phyloP scores from a whole-genome alignment of 768 basidiomycete genomes.

The Rhizopogon vulgaris region DNA sequence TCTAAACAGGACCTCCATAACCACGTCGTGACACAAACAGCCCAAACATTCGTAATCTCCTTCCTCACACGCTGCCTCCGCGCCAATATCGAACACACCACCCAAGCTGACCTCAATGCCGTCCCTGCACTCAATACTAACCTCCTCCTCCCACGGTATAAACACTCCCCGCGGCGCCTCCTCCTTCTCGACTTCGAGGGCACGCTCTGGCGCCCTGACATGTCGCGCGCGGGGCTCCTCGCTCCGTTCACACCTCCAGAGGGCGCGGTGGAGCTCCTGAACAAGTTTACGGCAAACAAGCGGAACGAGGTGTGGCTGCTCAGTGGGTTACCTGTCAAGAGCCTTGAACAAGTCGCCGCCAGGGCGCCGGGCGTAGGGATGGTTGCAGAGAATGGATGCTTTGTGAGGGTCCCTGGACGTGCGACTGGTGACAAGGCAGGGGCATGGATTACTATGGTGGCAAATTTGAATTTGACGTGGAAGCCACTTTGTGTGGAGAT shows the following conservation, averaged over 20 bases:
- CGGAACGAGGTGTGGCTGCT: slow-evolving; percentile 79
- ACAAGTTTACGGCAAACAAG: slow-evolving; percentile 52
- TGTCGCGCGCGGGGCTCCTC: slow-evolving; percentile 38
- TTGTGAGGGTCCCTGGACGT: slow-evolving; percentile 49
- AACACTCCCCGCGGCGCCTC: slow-evolving; percentile 57
- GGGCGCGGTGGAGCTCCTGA: slow-evolving; percentile 42
- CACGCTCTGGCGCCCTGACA: slow-evolving; percentile 65
- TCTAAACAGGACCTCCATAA: slow-evolving; percentile 59
- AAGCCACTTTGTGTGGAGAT: slow-evolving; percentile 78
- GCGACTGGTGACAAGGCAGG: slow-evolving; percentile 13
- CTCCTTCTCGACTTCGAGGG: slow-evolving; percentile 77
- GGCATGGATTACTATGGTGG: slow-evolving; percentile 75
- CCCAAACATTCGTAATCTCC: slow-evolving; percentile 73
- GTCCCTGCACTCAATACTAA: slow-evolving; percentile 39
- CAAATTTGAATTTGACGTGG: slow-evolving; percentile 76
- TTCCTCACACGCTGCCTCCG: slow-evolving; percentile 75
- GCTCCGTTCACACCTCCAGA: slow-evolving; percentile 35
- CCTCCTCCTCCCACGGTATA: slow-evolving; percentile 61
- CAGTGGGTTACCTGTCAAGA: slow-evolving; percentile 64
- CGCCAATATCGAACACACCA: slow-evolving; percentile 61
- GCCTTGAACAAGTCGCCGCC: slow-evolving; percentile 57
- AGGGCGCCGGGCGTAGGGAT: slow-evolving; percentile 66
- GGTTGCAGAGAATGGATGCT: slow-evolving; percentile 89
- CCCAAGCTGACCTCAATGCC: slow-evolving; percentile 19
- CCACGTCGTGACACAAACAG: slow-evolving; percentile 82